A percentile compares a stretch with the other conserved stretches of the same genome.
These are phyloP conservation scores for Strobilomyces dryophilus DNA, from an alignment of 768 basidiomycete genomes.

Conservation along the genomic window DNA sequence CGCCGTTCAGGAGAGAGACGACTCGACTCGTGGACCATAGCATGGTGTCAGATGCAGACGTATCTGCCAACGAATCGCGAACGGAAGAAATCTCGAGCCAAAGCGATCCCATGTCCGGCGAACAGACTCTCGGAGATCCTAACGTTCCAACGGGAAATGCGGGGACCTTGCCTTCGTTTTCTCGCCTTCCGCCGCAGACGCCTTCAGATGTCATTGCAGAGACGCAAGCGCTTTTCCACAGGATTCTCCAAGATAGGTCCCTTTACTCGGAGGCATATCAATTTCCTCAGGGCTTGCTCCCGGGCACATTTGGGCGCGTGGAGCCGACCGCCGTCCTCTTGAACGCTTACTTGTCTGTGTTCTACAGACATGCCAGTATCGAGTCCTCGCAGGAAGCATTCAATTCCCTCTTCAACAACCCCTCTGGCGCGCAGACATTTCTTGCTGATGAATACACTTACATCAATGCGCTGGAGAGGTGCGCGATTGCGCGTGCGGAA, in stretches of 20 bases:
- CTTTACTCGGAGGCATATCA: background rate
- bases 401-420: conserved; percentile 40
- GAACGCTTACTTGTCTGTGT: conserved; percentile 78
- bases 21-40: conserved; percentile 39
- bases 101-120: conserved; percentile 1
- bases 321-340: conserved; percentile 57
- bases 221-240: conserved; percentile 57
- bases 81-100: background rate
- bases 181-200: conserved; percentile 68
- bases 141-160: conserved; percentile 4
- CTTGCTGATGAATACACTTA: conserved; percentile 51
- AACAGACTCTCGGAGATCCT: background rate
- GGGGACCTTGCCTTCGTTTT: conserved; percentile 20
- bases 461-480: conserved; percentile 66
- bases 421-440: conserved; percentile 22
- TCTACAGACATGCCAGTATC: conserved; percentile 57
- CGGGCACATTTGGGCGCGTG: conserved; percentile 54
- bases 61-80: conserved; percentile 2
- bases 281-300: conserved; percentile 6
- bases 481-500: conserved; percentile 38
- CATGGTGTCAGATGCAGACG: background rate
- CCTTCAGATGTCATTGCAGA: conserved; percentile 70
- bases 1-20: conserved; percentile 56
- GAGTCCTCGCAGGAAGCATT: conserved; percentile 48
- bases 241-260: conserved; percentile 46